Evolutionary conservation across 2,329 filamentous ascomycete genomes (phyloP).

Genomic region (Rutstroemia sp.): DNA sequence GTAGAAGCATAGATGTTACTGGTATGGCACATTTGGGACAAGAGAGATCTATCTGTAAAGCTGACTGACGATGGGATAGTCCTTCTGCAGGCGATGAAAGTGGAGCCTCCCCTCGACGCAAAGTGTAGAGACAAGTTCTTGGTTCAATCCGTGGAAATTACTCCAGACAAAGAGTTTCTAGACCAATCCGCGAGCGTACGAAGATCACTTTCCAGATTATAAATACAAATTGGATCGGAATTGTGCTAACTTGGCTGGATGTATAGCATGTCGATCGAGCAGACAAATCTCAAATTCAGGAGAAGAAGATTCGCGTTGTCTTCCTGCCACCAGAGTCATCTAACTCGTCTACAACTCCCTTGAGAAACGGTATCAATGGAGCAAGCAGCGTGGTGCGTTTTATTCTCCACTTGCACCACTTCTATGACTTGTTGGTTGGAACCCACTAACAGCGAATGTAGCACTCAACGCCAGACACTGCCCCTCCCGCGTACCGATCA

Average conservation of each 20-base stretch:
- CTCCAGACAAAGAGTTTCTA: constrained; percentile 73
- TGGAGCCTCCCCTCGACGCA: constrained; percentile 76
- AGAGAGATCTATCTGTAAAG: background rate
- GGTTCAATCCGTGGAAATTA: constrained; percentile 83
- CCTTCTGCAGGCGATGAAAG: constrained; percentile 95
- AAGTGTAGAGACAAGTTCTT: constrained; percentile 98
- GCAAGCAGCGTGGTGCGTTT: constrained; percentile 19
- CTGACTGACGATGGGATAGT: constrained; percentile 45
- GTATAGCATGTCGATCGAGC: constrained; percentile 68
- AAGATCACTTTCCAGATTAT: background rate
- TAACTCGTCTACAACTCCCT: constrained; percentile 19
- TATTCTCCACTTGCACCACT: background rate
- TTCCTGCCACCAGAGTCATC: constrained; percentile 62
- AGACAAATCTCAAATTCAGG: constrained; percentile 71
- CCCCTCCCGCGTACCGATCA: constrained; percentile 46
- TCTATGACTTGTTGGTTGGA: background rate
- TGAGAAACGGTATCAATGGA: constrained; percentile 24
- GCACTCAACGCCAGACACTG: constrained; percentile 18
- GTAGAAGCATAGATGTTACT: constrained; percentile 84
- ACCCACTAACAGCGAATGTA: constrained; percentile 5
- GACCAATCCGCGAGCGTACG: constrained; percentile 77
- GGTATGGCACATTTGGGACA: constrained; percentile 46
- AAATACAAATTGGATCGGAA: background rate
- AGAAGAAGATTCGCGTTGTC: constrained; percentile 90
- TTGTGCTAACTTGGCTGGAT: constrained; percentile 1